Conservation (phyloP, 257 asterid species). For the Nicotiana obtusifolia region DNA sequence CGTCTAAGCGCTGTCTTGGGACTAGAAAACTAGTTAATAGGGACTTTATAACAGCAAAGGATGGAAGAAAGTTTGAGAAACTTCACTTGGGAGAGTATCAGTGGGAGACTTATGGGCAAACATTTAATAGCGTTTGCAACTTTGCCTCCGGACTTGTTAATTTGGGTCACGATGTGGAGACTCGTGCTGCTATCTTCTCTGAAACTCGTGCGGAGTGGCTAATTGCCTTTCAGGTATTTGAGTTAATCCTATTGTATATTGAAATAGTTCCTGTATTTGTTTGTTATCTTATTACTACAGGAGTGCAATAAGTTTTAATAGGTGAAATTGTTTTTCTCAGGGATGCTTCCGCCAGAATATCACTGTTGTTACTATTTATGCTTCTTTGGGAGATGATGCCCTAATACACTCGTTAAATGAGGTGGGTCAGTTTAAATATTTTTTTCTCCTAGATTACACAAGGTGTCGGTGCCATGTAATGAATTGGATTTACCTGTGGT, state of each 20-base stretch:
- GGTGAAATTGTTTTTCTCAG: slow-evolving; percentile 27
- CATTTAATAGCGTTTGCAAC: slow-evolving; percentile 54
- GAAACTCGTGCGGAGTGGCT: slow-evolving; percentile 87
- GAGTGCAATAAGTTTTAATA: not conserved
- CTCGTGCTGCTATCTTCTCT: slow-evolving; percentile 80
- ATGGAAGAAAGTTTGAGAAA: slow-evolving; percentile 89
- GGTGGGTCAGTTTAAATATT: slow-evolving; percentile 26
- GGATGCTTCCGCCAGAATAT: slow-evolving; percentile 84
- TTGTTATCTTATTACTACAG: not conserved
- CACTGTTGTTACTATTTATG: slow-evolving; percentile 82
- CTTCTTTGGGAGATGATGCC: slow-evolving; percentile 91
- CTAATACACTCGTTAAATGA: slow-evolving; percentile 79
- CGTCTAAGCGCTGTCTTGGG: slow-evolving; percentile 58
- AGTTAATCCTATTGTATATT: not conserved
- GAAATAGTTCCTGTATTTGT: not conserved
- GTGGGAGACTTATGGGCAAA: slow-evolving; percentile 63
- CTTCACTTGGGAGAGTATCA: slow-evolving; percentile 76
- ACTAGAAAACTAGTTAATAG: slow-evolving; percentile 52
- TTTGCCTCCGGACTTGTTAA: slow-evolving; percentile 85
- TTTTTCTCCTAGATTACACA: not conserved
- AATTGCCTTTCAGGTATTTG: slow-evolving; percentile 63
- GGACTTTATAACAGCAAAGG: slow-evolving; percentile 51
- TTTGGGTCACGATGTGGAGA: slow-evolving; percentile 67
- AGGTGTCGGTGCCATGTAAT: not conserved
- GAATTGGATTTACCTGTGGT: not conserved